These are phyloP conservation scores for Croton setiger DNA, from an alignment of 441 rosid genomes.

Conservation along the genomic window DNA sequence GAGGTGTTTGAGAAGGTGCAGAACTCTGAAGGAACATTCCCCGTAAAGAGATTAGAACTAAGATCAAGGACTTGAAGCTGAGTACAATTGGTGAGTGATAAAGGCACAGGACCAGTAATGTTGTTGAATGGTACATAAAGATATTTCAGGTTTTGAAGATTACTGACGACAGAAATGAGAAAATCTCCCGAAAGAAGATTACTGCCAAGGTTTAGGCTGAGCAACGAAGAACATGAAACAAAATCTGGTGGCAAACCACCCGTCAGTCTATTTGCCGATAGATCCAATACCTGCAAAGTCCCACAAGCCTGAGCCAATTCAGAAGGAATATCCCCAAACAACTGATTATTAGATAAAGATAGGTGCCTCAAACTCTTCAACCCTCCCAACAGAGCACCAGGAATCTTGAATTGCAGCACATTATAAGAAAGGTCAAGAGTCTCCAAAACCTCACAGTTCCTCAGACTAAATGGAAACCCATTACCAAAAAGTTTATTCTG, in stretches of 20 bases:
- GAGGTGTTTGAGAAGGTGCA: constrained; percentile 47
- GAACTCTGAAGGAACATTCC: constrained; percentile 53
- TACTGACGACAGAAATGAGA: constrained; percentile 56
- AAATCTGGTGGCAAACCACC: constrained; percentile 62
- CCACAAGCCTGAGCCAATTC: constrained; percentile 60
- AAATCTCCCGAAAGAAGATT: constrained; percentile 79
- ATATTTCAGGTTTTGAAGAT: constrained; percentile 44
- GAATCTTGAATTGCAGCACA: constrained; percentile 50
- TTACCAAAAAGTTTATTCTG: constrained; percentile 57
- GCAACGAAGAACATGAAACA: constrained; percentile 49
- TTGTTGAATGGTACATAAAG: constrained; percentile 75
- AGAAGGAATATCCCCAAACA: constrained; percentile 55
- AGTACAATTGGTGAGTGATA: constrained; percentile 55
- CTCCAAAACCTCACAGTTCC: constrained; percentile 55
- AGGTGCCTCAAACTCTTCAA: constrained; percentile 52
- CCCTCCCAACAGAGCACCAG: constrained; percentile 50
- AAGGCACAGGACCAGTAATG: constrained; percentile 64
- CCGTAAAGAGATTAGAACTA: constrained; percentile 68
- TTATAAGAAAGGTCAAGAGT: constrained; percentile 62
- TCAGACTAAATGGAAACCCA: constrained; percentile 44
- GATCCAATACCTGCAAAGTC: constrained; percentile 60
- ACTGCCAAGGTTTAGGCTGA: constrained; percentile 59
- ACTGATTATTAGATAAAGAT: constrained; percentile 55
- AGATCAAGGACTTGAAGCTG: constrained; percentile 76
- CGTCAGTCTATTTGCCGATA: constrained; percentile 61